Conservation (phyloP, 2,329 filamentous ascomycete species). For the Colletotrichum sp. region DNA sequence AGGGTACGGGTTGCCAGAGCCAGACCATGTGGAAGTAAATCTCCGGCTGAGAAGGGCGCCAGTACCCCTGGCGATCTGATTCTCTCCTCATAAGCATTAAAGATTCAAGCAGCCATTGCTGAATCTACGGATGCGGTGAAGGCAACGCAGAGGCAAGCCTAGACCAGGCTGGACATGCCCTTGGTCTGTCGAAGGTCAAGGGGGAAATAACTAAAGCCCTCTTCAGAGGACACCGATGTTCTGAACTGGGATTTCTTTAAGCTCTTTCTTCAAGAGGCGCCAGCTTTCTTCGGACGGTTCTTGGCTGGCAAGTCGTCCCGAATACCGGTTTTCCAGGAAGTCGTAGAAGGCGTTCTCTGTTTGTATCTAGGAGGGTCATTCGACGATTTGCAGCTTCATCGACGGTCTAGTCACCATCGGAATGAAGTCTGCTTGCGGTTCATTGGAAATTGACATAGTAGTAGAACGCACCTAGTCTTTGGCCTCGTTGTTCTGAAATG, state of each 20-base stretch:
- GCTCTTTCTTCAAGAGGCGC: not conserved
- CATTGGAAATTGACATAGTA: not conserved
- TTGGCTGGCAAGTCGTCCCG: not conserved
- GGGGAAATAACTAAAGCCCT: not conserved
- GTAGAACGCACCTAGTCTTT: not conserved
- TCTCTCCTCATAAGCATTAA: not conserved
- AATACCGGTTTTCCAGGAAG: not conserved
- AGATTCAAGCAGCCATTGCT: not conserved
- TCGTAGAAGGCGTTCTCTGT: not conserved
- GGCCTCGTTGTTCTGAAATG: not conserved
- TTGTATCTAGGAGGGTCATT: not conserved
- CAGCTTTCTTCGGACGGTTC: not conserved
- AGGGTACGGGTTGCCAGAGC: not conserved
- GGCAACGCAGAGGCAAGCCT: not conserved
- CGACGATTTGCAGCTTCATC: not conserved
- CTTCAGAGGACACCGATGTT: not conserved
- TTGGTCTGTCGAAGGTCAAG: not conserved
- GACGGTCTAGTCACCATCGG: not conserved
- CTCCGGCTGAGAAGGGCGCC: not conserved
- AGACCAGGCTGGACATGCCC: not conserved
- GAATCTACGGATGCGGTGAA: not conserved
- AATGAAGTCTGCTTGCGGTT: not conserved
- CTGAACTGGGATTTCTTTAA: not conserved
- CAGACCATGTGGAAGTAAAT: not conserved
- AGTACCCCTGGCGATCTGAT: not conserved